A percentile compares a stretch with the other conserved stretches of the same genome.
Evolutionary conservation across 495 filamentous ascomycete genomes (phyloP).

Genomic region (Aspergillus diversus): DNA sequence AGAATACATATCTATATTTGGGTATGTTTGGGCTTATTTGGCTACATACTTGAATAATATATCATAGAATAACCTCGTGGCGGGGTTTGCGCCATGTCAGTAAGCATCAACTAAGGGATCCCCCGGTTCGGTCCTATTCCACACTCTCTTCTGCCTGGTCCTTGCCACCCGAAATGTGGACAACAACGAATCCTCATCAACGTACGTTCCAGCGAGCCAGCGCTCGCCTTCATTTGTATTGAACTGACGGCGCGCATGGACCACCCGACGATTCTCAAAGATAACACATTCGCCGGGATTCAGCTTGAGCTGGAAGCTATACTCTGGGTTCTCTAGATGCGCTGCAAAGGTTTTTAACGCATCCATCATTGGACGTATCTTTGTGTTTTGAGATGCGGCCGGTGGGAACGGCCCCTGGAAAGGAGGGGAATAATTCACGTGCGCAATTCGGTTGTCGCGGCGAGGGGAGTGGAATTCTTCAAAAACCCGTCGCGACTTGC

Average conservation of each 20-base stretch:
- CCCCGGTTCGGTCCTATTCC: too few relatives aligned
- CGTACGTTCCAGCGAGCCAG: slow-evolving; percentile 85
- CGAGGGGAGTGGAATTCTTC: slow-evolving; percentile 31
- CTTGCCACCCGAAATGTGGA: slow-evolving; percentile 52
- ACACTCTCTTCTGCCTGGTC: neutral
- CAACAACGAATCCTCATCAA: slow-evolving; percentile 69
- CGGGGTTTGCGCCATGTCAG: too few relatives aligned
- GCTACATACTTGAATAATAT: too few relatives aligned
- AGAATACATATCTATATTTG: too few relatives aligned
- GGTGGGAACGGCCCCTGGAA: slow-evolving; percentile 56
- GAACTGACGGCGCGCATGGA: slow-evolving; percentile 80
- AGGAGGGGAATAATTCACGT: slow-evolving; percentile 73
- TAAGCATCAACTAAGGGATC: too few relatives aligned
- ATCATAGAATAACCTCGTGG: too few relatives aligned
- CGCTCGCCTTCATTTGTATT: slow-evolving; percentile 56
- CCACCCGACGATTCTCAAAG: slow-evolving; percentile 78
- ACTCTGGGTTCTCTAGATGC: slow-evolving; percentile 48
- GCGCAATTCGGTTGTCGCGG: slow-evolving; percentile 1
- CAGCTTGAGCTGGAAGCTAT: slow-evolving; percentile 70
- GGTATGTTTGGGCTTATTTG: too few relatives aligned
- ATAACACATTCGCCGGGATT: slow-evolving; percentile 80
- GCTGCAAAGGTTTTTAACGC: slow-evolving; percentile 42
- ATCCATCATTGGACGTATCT: slow-evolving; percentile 15
- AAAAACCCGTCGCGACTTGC: slow-evolving; percentile 57
- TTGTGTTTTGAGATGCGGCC: too few relatives aligned